These are phyloP conservation scores for Phytophthora aleatoria DNA, from an alignment of 352 stramenopile genomes.

Conservation along the genomic window DNA sequence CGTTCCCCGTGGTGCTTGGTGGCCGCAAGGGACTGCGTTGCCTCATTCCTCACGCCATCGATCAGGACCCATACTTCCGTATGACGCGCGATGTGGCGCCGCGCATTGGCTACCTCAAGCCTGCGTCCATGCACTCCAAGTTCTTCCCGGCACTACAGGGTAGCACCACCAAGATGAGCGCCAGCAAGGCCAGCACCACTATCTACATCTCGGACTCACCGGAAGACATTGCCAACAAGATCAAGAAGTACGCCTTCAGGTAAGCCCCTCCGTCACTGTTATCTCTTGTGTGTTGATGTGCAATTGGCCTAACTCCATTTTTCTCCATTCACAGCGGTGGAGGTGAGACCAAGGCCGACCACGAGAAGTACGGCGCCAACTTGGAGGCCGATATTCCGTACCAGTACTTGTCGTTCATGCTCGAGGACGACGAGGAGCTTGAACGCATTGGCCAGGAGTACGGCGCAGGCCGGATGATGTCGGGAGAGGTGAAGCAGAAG, in stretches of 20 bases:
- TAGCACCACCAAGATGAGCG: slow-evolving; percentile 98
- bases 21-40: slow-evolving; percentile 93
- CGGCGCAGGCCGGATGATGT: slow-evolving; percentile 95
- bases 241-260: slow-evolving; percentile 90
- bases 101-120: slow-evolving; percentile 96
- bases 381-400: slow-evolving; percentile 98
- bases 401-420: slow-evolving; percentile 99
- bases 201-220: slow-evolving; percentile 99
- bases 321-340: slow-evolving; percentile 88
- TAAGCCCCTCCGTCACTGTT: slow-evolving; percentile 23
- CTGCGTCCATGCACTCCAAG: slow-evolving; percentile 99
- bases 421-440: slow-evolving; percentile 98
- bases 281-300: not conserved
- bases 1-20: slow-evolving; percentile 94
- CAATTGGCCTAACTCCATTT: slow-evolving; percentile 60
- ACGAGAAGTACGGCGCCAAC: slow-evolving; percentile 98
- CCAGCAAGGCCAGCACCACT: slow-evolving; percentile 94
- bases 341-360: slow-evolving; percentile 97
- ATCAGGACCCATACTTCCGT: slow-evolving; percentile 99
- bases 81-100: slow-evolving; percentile 99
- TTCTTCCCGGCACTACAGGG: slow-evolving; percentile 99
- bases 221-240: slow-evolving; percentile 95
- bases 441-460: slow-evolving; percentile 95
- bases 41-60: slow-evolving; percentile 99
- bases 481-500: slow-evolving; percentile 97